Percentiles rank a stretch among this genome's conserved stretches.
Conservation (phyloP, 129 eudicot genomes). For the Flaveria brownii region DNA sequence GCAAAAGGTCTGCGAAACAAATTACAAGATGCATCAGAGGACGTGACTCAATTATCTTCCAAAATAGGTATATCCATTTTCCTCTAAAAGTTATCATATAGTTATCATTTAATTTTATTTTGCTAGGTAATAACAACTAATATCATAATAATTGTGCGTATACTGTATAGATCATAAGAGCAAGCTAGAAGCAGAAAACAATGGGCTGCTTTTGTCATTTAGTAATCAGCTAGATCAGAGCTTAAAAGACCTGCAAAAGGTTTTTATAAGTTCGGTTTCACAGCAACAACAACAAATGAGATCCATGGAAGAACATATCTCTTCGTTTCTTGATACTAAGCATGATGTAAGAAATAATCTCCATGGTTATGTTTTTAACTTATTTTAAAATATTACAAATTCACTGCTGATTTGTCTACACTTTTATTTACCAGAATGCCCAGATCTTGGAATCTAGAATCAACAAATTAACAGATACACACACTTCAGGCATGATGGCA, state of each 20-base stretch:
- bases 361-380: conserved; percentile 11
- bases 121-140: conserved; percentile 24
- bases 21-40: conserved; percentile 77
- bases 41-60: conserved; percentile 49
- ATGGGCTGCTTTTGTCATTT: conserved; percentile 57
- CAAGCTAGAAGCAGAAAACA: conserved; percentile 78
- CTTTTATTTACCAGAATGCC: conserved; percentile 50
- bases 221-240: conserved; percentile 71
- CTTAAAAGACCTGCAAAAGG: conserved; percentile 72
- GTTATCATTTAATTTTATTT: neutral
- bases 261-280: conserved; percentile 59
- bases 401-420: conserved; percentile 21
- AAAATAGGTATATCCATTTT: conserved; percentile 57
- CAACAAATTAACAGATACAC: conserved; percentile 51
- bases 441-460: conserved; percentile 66
- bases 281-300: conserved; percentile 70
- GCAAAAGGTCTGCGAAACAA: conserved; percentile 71
- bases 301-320: conserved; percentile 58
- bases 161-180: conserved; percentile 61
- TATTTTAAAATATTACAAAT: conserved; percentile 12
- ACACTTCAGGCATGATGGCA: conserved; percentile 50
- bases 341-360: conserved; percentile 54
- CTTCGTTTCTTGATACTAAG: conserved; percentile 71
- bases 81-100: conserved; percentile 6
- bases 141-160: conserved; percentile 8